Conservation (phyloP, 441 rosid genomes). For the Sinapis alba region DNA sequence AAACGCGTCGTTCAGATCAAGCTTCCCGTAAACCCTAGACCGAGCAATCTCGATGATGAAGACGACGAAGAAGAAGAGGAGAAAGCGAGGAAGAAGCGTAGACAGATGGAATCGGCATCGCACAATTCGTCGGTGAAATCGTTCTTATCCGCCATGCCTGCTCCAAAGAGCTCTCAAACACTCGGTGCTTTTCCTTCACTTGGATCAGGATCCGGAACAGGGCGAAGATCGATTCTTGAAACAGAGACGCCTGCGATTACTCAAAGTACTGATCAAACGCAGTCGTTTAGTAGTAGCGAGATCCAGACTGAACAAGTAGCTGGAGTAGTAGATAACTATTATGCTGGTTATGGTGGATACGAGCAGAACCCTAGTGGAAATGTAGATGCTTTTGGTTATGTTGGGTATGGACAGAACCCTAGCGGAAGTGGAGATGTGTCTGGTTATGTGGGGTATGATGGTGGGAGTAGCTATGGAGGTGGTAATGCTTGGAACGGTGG, state of each 20-base stretch:
- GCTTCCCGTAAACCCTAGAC: constrained; percentile 55
- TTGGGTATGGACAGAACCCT: background rate
- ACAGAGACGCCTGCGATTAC: constrained; percentile 44
- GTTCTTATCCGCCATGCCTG: constrained; percentile 77
- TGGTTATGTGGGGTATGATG: constrained; percentile 41
- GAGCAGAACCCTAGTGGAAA: constrained; percentile 35
- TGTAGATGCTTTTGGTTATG: constrained; percentile 35
- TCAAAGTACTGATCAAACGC: constrained; percentile 30
- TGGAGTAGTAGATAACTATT: constrained; percentile 36
- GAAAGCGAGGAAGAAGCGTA: constrained; percentile 50
- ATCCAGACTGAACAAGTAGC: constrained; percentile 25
- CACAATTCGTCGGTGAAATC: constrained; percentile 58
- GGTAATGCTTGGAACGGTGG: constrained; percentile 44
- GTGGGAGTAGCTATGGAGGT: constrained; percentile 40
- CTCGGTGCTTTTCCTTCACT: constrained; percentile 62
- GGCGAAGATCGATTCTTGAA: constrained; percentile 68
- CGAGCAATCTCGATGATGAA: constrained; percentile 42
- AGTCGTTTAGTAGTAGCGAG: constrained; percentile 20
- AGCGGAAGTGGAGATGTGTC: constrained; percentile 33
- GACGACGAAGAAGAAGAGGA: constrained; percentile 58
- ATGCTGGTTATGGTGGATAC: constrained; percentile 37
- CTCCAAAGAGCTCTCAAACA: constrained; percentile 64
- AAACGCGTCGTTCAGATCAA: constrained; percentile 76
- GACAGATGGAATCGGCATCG: constrained; percentile 37
- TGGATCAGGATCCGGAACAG: constrained; percentile 60